Evolutionary conservation across 345 rosid genomes (phyloP), one percentile per base, ranked within the genome.

Genomic region (Populus nigra): DNA sequence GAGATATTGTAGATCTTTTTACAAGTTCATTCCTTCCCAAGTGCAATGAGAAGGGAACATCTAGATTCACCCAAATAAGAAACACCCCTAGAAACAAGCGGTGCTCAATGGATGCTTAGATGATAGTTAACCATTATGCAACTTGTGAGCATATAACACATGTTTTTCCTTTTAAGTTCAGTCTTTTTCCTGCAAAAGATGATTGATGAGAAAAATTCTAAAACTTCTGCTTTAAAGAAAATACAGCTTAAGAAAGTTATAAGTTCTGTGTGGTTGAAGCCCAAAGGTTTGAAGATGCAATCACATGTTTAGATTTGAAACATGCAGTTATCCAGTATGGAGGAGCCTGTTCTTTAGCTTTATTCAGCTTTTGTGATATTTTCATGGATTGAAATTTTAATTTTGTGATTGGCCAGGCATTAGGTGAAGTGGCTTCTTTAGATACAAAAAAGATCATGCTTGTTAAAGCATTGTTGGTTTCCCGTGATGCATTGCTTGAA

Each of bases 391-490:
- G 67, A 78, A 65, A 11, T 76, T 69, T 49, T 53, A 45, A 65
- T 80, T 88, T 80, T 88, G 72, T 73, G 31, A 77, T 87, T 84
- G 68, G 70, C 73, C 86, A 94, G 97, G 90, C 86, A 70, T 76
- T 83, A 74, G 87, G 80, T 80, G 80, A 78, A 79, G 73, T 76
- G 73, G 84, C 84, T 83, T 82, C 90, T 79, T 78, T 74, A 47
- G 87, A 86, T 81, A 74, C 76, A 79, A 88, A 87, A 67, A 82
- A 84, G 77, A 82, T 83, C 29, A 77, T 79, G 84, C 83, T 88
- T 80, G 88, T 91, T 69, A 93, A 90, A 88, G 87, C 96, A 77
- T 82, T 96, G 78, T 77, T 93, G 73, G 80, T 83, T 82, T 87
- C 97, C 71, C 91, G 93, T 22, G 90, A 87, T 73, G 77, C 84